Percentiles rank a stretch among this genome's conserved stretches.
These are phyloP conservation scores for Hypoxylon sp. DNA, from an alignment of 2,329 filamentous ascomycete genomes.

Conservation along the genomic window DNA sequence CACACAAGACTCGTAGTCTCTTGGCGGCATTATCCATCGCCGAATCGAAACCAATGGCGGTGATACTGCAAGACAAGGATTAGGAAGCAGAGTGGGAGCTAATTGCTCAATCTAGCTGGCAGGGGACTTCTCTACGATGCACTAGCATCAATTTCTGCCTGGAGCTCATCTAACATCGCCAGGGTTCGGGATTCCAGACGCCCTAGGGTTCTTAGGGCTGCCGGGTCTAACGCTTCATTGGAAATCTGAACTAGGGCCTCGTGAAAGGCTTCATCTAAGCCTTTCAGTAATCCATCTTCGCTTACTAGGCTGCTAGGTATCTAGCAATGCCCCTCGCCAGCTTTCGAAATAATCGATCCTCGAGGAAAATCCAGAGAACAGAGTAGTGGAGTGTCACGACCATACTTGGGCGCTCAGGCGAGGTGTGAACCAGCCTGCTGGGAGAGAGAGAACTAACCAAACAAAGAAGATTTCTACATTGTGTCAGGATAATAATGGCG, in stretches of 20 bases:
- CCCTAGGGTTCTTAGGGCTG: conserved; percentile 3
- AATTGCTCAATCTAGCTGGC: conserved; percentile 16
- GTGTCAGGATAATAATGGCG: background rate
- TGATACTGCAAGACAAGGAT: conserved; percentile 19
- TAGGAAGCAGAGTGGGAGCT: conserved; percentile 1
- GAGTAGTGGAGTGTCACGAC: background rate
- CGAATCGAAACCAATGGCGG: conserved; percentile 23
- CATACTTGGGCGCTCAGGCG: background rate
- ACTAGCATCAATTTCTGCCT: background rate
- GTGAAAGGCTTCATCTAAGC: background rate
- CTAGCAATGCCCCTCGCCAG: background rate
- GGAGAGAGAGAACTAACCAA: background rate
- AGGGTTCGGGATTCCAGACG: background rate
- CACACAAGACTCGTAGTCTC: conserved; percentile 13
- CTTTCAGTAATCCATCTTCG: background rate
- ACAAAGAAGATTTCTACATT: background rate
- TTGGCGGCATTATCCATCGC: conserved; percentile 21
- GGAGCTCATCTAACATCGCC: background rate
- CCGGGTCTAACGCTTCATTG: background rate
- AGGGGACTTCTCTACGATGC: conserved; percentile 4
- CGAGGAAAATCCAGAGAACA: background rate
- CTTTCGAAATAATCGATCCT: background rate
- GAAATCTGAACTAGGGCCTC: background rate
- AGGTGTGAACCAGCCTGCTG: background rate
- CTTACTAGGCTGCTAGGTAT: background rate